phyloP scores from a whole-genome alignment of 306 rosid genomes.

The Fragaria vesca region DNA sequence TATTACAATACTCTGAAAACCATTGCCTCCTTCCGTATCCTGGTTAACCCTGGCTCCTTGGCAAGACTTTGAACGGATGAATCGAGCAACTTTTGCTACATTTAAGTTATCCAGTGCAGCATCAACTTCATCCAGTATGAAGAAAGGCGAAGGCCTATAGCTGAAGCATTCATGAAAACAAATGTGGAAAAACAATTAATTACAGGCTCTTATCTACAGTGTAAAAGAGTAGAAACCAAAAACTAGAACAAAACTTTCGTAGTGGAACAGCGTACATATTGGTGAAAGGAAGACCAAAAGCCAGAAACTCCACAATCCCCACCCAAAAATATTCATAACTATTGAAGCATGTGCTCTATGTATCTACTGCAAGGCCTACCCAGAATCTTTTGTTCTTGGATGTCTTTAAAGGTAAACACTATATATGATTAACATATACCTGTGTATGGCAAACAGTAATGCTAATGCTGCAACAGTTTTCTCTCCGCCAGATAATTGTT shows the following conservation, averaged over 20 bases:
- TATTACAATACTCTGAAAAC: slow-evolving; percentile 96
- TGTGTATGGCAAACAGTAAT: slow-evolving; percentile 89
- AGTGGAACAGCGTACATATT: neutral
- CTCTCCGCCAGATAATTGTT: slow-evolving; percentile 95
- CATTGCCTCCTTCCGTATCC: slow-evolving; percentile 68
- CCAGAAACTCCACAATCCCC: neutral
- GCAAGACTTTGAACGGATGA: slow-evolving; percentile 89
- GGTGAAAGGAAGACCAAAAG: too few relatives aligned
- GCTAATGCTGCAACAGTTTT: slow-evolving; percentile 98
- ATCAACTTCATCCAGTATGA: slow-evolving; percentile 98
- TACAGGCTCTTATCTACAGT: neutral
- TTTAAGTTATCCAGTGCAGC: slow-evolving; percentile 98
- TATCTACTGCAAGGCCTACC: neutral
- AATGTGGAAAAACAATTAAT: neutral
- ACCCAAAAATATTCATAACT: neutral
- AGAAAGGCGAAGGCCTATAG: slow-evolving; percentile 95
- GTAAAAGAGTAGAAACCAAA: neutral
- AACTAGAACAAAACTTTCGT: neutral
- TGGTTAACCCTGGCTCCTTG: slow-evolving; percentile 74
- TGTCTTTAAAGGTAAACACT: neutral
- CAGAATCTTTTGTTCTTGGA: neutral
- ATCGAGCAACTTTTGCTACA: slow-evolving; percentile 96
- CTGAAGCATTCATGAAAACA: slow-evolving; percentile 41
- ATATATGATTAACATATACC: slow-evolving; percentile 41
- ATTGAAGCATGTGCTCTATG: neutral